A percentile compares a stretch with the other conserved stretches of the same genome.
Evolutionary conservation across 192 early-diverging fungal species (phyloP).

Genomic region (Entrophospora sp.): DNA sequence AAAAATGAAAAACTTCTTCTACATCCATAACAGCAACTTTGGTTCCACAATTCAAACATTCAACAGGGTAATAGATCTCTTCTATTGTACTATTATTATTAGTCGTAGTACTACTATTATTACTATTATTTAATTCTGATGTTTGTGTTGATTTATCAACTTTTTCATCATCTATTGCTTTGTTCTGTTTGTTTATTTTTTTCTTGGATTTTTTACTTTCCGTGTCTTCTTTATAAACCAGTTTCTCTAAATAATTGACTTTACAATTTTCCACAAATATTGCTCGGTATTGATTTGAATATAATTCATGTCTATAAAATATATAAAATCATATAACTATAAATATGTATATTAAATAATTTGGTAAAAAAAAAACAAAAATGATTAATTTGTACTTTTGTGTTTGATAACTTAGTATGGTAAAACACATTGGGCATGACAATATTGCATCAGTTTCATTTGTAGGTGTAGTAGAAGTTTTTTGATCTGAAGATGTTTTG

Average conservation of each 20-base stretch:
- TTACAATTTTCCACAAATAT: constrained; percentile 62
- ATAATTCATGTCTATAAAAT: constrained; percentile 42
- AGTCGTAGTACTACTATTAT: neutral
- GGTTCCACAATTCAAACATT: constrained; percentile 48
- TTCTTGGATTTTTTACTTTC: constrained; percentile 19
- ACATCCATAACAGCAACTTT: constrained; percentile 55
- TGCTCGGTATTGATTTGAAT: constrained; percentile 54
- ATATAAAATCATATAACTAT: neutral
- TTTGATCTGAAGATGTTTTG: constrained; percentile 23
- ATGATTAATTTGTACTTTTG: constrained; percentile 36
- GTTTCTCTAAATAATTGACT: constrained; percentile 31
- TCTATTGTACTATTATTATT: neutral
- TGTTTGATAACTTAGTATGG: constrained; percentile 48
- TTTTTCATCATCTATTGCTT: too few relatives aligned
- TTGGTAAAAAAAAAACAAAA: neutral
- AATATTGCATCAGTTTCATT: constrained; percentile 46
- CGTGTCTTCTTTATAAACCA: constrained; percentile 26
- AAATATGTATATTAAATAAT: neutral
- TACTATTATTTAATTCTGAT: neutral
- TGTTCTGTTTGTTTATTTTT: neutral
- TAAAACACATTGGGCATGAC: constrained; percentile 54
- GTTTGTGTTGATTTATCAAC: neutral
- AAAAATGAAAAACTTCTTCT: constrained; percentile 65
- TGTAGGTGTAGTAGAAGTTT: constrained; percentile 20
- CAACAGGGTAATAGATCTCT: constrained; percentile 41